Evolutionary conservation across 805 yeast species (phyloP), one percentile per base, ranked within the genome.

Genomic region (Candida morakotiae): DNA sequence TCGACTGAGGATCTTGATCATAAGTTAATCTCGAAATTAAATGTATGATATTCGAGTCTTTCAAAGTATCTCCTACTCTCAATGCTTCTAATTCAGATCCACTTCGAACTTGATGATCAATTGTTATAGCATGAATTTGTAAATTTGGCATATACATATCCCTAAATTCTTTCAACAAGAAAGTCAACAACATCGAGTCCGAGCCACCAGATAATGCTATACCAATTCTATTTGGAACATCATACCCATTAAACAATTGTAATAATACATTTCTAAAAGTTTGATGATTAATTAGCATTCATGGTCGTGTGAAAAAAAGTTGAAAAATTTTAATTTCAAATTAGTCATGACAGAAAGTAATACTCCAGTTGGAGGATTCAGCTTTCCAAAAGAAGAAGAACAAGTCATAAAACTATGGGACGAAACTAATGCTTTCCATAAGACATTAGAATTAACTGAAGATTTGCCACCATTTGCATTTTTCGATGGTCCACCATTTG

Each of bases 401-500:
- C 79, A 81, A 50, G 78, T 91, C 48, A 71, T 83, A 39, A 69
- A 75, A 32, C 73, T 72, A 54, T 93, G 99, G 99, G 75, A 83
- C 38, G 94, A 88, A 47, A 77, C 87, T 51, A 83, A 88, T 60
- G 98, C 98, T n/a, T 93, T 93, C 71, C 87, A 87, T 46, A 81
- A 85, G 30, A 79, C 94, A 21, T 61, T 87, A 47, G 81, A 89
- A 58, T 71, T 88, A 49, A 85, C 94, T 31, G 75, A 91, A 58
- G 98, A 78, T 39, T 77, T 79, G 48, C 93, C 95, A 24, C 83
- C 81, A 41, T 93, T 89, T 62, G 79, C 96, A 26, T 93, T 93
- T 62, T 93, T 85, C 56, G 99, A 93, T 67, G 99, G 99, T 20
- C 99, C 99, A 7, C 99, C 99, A 51, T 93, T 93, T 64, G 99